Evolutionary conservation across 805 yeast species (phyloP).

Genomic region (Cyberlindnera samutprakarnensis): DNA sequence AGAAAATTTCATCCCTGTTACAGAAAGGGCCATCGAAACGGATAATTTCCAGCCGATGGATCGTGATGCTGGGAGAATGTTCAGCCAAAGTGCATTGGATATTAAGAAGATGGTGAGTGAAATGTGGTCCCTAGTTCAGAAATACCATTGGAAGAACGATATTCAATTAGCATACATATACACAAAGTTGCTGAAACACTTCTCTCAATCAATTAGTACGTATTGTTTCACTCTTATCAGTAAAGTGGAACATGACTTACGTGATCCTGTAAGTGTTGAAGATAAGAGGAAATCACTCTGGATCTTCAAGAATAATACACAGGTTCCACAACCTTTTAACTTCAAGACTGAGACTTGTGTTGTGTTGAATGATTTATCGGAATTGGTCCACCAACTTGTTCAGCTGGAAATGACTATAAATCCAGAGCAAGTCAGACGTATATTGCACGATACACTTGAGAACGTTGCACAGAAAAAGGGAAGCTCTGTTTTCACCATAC

Average conservation of each 20-base stretch:
- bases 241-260: slow-evolving; percentile 35
- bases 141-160: slow-evolving; percentile 59
- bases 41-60: slow-evolving; percentile 54
- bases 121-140: slow-evolving; percentile 46
- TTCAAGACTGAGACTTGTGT: slow-evolving; percentile 60
- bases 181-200: slow-evolving; percentile 52
- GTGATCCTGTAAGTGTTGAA: slow-evolving; percentile 15
- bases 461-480: slow-evolving; percentile 13
- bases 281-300: slow-evolving; percentile 28
- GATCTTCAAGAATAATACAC: slow-evolving; percentile 33
- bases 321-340: slow-evolving; percentile 44
- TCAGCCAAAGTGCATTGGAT: slow-evolving; percentile 61
- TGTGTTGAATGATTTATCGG: slow-evolving; percentile 62
- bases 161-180: slow-evolving; percentile 55
- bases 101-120: slow-evolving; percentile 57
- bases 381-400: slow-evolving; percentile 39
- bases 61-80: slow-evolving; percentile 29
- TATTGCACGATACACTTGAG: slow-evolving; percentile 17
- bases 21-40: slow-evolving; percentile 44
- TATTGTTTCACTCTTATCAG: slow-evolving; percentile 35
- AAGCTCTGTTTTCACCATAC: slow-evolving; percentile 54
- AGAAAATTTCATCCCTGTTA: slow-evolving; percentile 37
- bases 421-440: slow-evolving; percentile 41
- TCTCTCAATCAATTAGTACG: slow-evolving; percentile 50
- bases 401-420: slow-evolving; percentile 49